These are phyloP conservation scores for Zygnema cylindricum DNA, from an alignment of 139 green algal species.

Conservation along the genomic window DNA sequence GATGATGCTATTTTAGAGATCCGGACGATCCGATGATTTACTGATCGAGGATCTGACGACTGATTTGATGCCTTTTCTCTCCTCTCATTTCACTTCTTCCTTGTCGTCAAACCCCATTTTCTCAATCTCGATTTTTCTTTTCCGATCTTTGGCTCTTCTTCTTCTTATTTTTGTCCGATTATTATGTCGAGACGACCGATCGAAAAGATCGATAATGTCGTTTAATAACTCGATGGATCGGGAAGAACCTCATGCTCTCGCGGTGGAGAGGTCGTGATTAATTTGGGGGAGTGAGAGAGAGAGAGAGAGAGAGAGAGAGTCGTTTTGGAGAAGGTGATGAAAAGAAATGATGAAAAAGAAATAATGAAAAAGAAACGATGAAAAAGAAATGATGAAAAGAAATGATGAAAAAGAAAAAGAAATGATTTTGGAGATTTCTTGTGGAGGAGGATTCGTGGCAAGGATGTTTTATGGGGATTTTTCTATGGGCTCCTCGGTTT, in stretches of 20 bases:
- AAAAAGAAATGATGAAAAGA: too few relatives aligned
- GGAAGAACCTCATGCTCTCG: constrained; percentile 11
- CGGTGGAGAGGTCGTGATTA: background rate
- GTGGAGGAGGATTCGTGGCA: too few relatives aligned
- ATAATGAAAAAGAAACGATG: too few relatives aligned
- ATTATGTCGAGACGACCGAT: constrained; percentile 34
- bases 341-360: too few relatives aligned
- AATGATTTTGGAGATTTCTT: too few relatives aligned
- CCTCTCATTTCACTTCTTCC: constrained; percentile 44
- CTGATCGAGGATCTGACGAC: background rate
- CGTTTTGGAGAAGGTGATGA: too few relatives aligned
- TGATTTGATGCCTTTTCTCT: constrained; percentile 49
- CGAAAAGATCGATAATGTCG: constrained; percentile 4
- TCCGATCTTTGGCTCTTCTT: constrained; percentile 41
- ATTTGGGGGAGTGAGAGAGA: background rate
- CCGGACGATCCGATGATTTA: background rate
- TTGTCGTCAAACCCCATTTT: background rate
- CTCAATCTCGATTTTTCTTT: constrained; percentile 54
- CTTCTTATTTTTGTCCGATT: constrained; percentile 28
- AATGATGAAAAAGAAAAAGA: too few relatives aligned
- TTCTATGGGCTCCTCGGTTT: too few relatives aligned
- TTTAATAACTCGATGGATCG: background rate
- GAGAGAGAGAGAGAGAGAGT: constrained; percentile 22
- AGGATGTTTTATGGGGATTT: too few relatives aligned
- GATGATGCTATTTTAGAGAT: background rate